Evolutionary conservation across 306 rosid genomes (phyloP), one percentile per base, ranked within the genome.

Genomic region (Quercus aquifolioides): DNA sequence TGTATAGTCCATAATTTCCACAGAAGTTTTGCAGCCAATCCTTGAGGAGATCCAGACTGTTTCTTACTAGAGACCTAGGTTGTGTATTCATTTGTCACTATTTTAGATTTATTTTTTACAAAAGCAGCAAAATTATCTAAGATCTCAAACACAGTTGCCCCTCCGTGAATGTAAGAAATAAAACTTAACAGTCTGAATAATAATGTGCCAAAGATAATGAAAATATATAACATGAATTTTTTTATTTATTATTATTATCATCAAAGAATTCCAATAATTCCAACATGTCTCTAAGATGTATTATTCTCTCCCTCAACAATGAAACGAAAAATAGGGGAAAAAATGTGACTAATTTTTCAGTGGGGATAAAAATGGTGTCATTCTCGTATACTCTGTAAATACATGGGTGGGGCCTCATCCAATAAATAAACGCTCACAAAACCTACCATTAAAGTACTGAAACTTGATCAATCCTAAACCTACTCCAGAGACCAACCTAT

Each of bases 401-500:
- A 6, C 15, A 43, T 8, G 14, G 5, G 30, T 8, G 14, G 5
- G 30, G 49, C 38, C 55, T 26, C 18, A 6, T 10, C 25, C 35
- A 28, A 33, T 35, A 67, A 17, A 67, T 8, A 5, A 35, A 8
- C 4, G 28, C 72, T 35, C 12, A 67, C n/a, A 25, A 67, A 67
- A n/a, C 20, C 52, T 67, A 35, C 26, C 5, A 67, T 17, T 35
- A 33, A 3, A 4, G 72, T 55, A 6, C 12, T 2, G 58, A 78
- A 2, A 21, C 54, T 19, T 4, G 5, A 18, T 26, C 19, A 30
- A 9, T 21, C 43, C 75, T 62, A 76, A 55, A 28, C 13, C 78
- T 73, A 72, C 60, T 21, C 59, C 25, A 51, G 46, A 78, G 68
- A 76, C 69, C 74, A 73, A 63, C 35, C 71, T 49, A 78, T 58